A percentile compares a stretch with the other conserved stretches of the same genome.
These are phyloP conservation scores for Populus pruinosa DNA, from an alignment of 345 rosid genomes.

Conservation along the genomic window DNA sequence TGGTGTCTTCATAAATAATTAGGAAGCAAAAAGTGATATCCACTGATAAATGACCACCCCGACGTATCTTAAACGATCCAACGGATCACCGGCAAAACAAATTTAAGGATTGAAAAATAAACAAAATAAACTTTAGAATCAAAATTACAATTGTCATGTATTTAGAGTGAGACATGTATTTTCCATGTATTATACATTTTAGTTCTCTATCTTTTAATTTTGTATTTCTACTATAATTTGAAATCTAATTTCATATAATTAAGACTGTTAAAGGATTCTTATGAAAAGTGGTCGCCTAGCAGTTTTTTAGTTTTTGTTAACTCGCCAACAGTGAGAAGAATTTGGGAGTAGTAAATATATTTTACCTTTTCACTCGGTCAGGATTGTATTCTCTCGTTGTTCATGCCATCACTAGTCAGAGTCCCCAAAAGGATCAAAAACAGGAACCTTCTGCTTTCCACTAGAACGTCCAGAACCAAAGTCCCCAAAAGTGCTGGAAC, in stretches of 20 bases:
- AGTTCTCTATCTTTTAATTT: too few species aligned
- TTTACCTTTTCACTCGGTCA: conserved; percentile 8
- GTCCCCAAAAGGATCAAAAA: conserved; percentile 6
- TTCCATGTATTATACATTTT: too few species aligned
- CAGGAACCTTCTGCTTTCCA: conserved; percentile 1
- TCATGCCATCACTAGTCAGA: conserved; percentile 13
- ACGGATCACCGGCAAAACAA: not conserved
- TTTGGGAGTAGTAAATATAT: not conserved
- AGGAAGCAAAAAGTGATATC: not conserved
- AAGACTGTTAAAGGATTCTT: too few species aligned
- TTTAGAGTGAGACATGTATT: too few species aligned
- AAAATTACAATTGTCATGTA: too few species aligned
- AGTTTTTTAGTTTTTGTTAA: too few species aligned
- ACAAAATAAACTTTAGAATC: too few species aligned
- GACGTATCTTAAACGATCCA: not conserved
- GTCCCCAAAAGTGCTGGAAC: conserved; percentile 19
- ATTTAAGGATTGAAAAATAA: too few species aligned
- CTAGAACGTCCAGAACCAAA: conserved; percentile 33
- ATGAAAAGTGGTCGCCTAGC: too few species aligned
- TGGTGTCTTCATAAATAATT: not conserved
- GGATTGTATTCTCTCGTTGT: not conserved
- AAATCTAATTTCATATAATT: too few species aligned
- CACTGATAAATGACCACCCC: not conserved
- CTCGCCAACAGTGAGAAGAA: not conserved
- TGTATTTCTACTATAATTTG: too few species aligned